Conservation (phyloP, 2,329 filamentous ascomycete genomes). For the Fusarium sp. region DNA sequence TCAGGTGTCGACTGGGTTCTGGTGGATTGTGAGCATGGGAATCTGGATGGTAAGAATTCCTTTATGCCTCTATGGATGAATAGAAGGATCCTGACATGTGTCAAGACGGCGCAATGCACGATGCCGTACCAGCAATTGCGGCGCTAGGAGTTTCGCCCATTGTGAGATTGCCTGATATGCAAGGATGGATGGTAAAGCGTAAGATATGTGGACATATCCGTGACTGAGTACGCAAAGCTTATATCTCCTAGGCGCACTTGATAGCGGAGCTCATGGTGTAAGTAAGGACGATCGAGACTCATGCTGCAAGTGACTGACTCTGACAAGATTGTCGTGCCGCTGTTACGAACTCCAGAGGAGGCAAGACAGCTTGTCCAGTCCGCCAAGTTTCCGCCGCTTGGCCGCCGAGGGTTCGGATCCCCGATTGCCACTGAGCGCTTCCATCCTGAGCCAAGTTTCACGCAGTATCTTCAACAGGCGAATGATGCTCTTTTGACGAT, state of each 20-base stretch:
- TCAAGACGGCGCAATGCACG: constrained; percentile 64
- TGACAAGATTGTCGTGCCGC: constrained; percentile 61
- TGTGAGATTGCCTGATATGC: constrained; percentile 66
- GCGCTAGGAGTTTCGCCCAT: constrained; percentile 60
- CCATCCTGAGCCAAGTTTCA: constrained; percentile 59
- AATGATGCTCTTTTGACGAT: constrained; percentile 70
- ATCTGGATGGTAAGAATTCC: constrained; percentile 59
- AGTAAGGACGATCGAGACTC: constrained; percentile 47
- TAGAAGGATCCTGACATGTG: background rate
- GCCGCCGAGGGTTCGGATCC: constrained; percentile 64
- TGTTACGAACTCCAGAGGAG: constrained; percentile 60
- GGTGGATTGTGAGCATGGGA: constrained; percentile 68
- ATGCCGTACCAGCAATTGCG: constrained; percentile 66
- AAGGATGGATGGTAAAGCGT: constrained; percentile 63
- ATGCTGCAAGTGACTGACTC: constrained; percentile 25
- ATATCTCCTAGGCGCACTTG: constrained; percentile 58
- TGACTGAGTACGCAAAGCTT: constrained; percentile 1
- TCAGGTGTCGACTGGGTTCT: constrained; percentile 76
- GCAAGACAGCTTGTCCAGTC: constrained; percentile 61
- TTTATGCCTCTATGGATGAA: too few species aligned
- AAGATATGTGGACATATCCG: constrained; percentile 13
- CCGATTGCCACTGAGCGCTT: constrained; percentile 61
- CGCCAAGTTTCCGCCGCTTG: constrained; percentile 65
- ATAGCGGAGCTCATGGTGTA: constrained; percentile 64
- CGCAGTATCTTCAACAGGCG: constrained; percentile 64